A percentile compares a stretch with the other conserved stretches of the same genome.
Conservation (phyloP, 768 basidiomycete genomes). For the Psilocybe cyanescens region DNA sequence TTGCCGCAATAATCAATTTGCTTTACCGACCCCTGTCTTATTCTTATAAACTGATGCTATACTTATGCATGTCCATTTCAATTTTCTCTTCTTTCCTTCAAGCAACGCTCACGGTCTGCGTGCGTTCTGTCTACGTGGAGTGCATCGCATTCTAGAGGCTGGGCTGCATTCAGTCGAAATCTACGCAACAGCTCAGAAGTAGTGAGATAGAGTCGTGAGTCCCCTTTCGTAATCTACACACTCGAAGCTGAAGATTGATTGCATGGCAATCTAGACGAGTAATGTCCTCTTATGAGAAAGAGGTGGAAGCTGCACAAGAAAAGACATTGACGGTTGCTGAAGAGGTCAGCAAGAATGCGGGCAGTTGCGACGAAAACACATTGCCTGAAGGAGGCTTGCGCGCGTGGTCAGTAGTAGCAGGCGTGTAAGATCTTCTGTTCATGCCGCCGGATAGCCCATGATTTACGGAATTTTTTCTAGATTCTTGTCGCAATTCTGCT, state of each 20-base stretch:
- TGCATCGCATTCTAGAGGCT: too few species aligned
- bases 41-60: neutral
- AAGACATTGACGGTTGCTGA: neutral
- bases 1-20: neutral
- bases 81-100: neutral
- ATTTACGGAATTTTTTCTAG: constrained; percentile 19
- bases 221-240: too few species aligned
- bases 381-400: constrained; percentile 44
- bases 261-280: neutral
- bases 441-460: neutral
- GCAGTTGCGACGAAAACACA: constrained; percentile 6
- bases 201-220: neutral
- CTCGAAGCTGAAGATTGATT: neutral
- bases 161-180: too few species aligned
- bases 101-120: neutral
- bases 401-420: constrained; percentile 47
- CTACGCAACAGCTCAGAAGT: too few species aligned
- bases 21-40: neutral
- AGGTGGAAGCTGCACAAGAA: constrained; percentile 3
- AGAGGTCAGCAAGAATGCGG: constrained; percentile 2
- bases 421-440: constrained; percentile 37
- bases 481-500: constrained; percentile 43
- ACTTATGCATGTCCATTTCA: constrained; percentile 1
- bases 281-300: constrained; percentile 8
- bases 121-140: neutral